Evolutionary conservation across 1,284 basidiomycete species (phyloP), one percentile per base, ranked within the genome.

Genomic region (Moesziomyces aphidis): DNA sequence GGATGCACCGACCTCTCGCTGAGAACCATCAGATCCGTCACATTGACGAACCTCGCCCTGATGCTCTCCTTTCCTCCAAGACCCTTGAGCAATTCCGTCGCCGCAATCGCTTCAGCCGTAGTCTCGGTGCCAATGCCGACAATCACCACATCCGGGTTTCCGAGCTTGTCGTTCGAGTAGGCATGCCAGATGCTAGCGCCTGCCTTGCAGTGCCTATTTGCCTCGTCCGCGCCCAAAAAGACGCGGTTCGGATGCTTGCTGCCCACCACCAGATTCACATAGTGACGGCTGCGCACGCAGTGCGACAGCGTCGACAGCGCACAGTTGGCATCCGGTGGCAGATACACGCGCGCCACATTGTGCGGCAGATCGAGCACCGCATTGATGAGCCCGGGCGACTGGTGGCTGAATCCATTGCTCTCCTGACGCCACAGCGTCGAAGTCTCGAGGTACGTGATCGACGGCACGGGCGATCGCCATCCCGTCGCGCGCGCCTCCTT

Each of bases 291-390:
- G 50, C 91, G 86, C 70, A 95, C 84, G 77, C 92, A 93, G 85
- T 95, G 94, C 5, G 91, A 89, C 61, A 94, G 88, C 23, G 86
- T 86, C 46, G 90, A 91, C 62, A 94, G 86, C 85, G 91, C 90
- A 77, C 91, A 92, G 85, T 95, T 95, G 39, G 91, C 91, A 82
- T 95, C 94, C n/a, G 93, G 92, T 0, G 94, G 93, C 39, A 95
- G 87, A 85, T 95, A 95, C 44, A 95, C 91, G 17, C 94, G 89
- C 1, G 91, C 91, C 51, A 91, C 87, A 48, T 87, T 86, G 19
- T 91, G 88, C 71, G 93, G 93, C 65, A 95, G 86, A 75, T 90
- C 89, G 64, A 95, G 89, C 36, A 96, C 88, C 1, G 90, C 90
- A 36, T 92, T 91, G 74, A 95, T 93, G 82, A 95, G 92, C 3